A percentile compares a stretch with the other conserved stretches of the same genome.
Conservation (phyloP, 2,329 filamentous ascomycete species). For the Geosmithia flava region DNA sequence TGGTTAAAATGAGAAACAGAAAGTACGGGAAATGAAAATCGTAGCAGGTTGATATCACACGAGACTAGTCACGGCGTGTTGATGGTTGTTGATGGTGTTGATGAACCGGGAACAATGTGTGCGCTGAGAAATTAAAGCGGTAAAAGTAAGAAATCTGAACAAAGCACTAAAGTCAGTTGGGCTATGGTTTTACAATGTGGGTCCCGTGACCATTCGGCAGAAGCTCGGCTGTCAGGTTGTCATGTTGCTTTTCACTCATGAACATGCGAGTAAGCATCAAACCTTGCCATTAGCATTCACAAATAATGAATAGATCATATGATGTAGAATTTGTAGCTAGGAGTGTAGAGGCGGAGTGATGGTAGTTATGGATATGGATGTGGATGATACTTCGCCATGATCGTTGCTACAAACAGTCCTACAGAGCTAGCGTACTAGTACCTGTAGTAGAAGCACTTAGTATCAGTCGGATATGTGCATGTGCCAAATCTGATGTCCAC, state of each 20-base stretch:
- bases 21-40: neutral
- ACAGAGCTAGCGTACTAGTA: too few relatives aligned
- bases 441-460: too few relatives aligned
- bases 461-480: neutral
- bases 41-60: neutral
- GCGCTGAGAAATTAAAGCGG: neutral
- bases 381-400: too few relatives aligned
- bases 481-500: neutral
- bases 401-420: too few relatives aligned
- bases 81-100: neutral
- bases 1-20: neutral
- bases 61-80: neutral
- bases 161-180: neutral
- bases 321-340: too few relatives aligned
- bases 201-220: neutral
- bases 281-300: too few relatives aligned
- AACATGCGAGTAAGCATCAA: too few relatives aligned
- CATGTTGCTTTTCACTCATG: too few relatives aligned
- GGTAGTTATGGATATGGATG: too few relatives aligned
- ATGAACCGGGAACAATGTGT: neutral
- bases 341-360: too few relatives aligned
- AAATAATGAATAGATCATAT: too few relatives aligned
- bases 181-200: neutral
- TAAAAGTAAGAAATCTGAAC: neutral
- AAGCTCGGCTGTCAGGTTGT: too few relatives aligned